Percentiles rank a stretch among this genome's conserved stretches.
Conservation (phyloP, 257 asterid species). For the Eustoma russellianum region DNA sequence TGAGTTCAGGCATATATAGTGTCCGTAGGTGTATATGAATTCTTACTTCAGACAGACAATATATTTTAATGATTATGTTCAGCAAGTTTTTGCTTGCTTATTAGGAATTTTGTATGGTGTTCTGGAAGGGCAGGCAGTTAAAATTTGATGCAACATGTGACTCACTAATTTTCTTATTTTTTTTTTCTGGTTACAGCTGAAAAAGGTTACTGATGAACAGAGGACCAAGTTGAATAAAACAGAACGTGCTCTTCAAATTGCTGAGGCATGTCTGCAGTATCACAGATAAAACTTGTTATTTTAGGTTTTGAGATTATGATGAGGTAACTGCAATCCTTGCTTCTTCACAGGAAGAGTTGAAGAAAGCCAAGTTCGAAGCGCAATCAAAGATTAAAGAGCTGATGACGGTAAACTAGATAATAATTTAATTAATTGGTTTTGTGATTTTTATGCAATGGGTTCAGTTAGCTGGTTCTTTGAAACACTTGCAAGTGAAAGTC, state of each 20-base stretch:
- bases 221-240: constrained; percentile 72
- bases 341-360: constrained; percentile 73
- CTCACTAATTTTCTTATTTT: not conserved
- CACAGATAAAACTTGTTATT: constrained; percentile 4
- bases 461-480: too few species aligned
- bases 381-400: constrained; percentile 52
- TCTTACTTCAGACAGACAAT: too few species aligned
- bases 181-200: constrained; percentile 44
- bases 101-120: too few species aligned
- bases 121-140: too few species aligned
- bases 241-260: constrained; percentile 84
- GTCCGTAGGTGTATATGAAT: too few species aligned
- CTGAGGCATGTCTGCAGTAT: constrained; percentile 48
- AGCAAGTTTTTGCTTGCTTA: too few species aligned
- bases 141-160: too few species aligned
- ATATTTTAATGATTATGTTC: too few species aligned
- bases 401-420: constrained; percentile 42
- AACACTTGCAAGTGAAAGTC: too few species aligned
- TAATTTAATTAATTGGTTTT: too few species aligned
- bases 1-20: constrained; percentile 20
- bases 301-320: constrained; percentile 5
- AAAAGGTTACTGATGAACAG: constrained; percentile 50
- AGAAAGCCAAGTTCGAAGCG: constrained; percentile 71
- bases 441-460: too few species aligned
- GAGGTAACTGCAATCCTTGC: not conserved